phyloP scores from a whole-genome alignment of 176 grass and related monocot genomes.

The Aegilops speltoides region DNA sequence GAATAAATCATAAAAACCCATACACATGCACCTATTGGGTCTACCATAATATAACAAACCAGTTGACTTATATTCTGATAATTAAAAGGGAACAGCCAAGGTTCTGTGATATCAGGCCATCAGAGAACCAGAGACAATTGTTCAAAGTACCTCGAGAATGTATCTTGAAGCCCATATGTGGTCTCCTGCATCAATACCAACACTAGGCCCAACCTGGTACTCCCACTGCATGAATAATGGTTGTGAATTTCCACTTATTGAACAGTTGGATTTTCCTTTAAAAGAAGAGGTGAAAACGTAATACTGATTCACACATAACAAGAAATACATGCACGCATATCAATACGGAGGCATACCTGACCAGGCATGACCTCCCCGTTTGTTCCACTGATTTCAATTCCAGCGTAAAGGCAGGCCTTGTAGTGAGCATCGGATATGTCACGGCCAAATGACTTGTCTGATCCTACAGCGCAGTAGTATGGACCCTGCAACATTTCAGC shows the following conservation, averaged over 20 bases:
- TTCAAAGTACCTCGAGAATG: conserved; percentile 84
- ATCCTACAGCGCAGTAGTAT: conserved; percentile 89
- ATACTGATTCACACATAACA: neutral
- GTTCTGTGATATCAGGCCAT: neutral
- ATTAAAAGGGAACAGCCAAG: neutral
- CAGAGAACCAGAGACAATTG: neutral
- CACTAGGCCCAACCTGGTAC: conserved; percentile 98
- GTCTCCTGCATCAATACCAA: conserved; percentile 95
- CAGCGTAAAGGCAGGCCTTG: conserved; percentile 94
- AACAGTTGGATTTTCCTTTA: conserved; percentile 4
- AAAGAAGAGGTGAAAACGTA: conserved; percentile 14
- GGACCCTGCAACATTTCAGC: conserved; percentile 66
- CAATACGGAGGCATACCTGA: conserved; percentile 51
- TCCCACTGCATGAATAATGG: conserved; percentile 82
- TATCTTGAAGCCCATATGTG: conserved; percentile 98
- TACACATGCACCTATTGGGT: neutral
- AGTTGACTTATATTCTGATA: too few species aligned
- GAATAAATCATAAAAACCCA: neutral
- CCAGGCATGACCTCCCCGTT: conserved; percentile 99
- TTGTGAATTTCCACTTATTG: conserved; percentile 24
- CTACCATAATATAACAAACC: too few species aligned
- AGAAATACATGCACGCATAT: neutral
- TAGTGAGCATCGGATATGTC: conserved; percentile 99
- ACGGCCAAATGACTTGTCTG: conserved; percentile 97
- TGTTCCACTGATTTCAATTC: conserved; percentile 98